Evolutionary conservation across 371 early-diverging fungal species (phyloP).

Genomic region (Mucor lusitanicus): DNA sequence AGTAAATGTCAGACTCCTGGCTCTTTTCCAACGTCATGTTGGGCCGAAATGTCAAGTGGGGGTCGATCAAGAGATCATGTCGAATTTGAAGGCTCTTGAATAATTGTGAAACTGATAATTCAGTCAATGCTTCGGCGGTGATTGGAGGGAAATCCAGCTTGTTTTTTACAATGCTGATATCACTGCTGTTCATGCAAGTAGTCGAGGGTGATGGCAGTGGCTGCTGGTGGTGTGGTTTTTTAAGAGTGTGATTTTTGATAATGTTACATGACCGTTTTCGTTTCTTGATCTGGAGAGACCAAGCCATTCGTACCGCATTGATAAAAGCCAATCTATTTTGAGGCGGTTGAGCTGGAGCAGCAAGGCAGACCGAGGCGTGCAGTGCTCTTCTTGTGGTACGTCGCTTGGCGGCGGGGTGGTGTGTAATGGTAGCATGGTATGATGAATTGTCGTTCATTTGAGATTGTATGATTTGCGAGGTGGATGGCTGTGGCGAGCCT

Average conservation of each 20-base stretch:
- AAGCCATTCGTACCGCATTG: conserved; percentile 19
- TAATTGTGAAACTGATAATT: conserved; percentile 60
- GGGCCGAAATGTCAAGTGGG: conserved; percentile 73
- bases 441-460: not conserved
- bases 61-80: conserved; percentile 78
- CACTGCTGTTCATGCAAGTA: not conserved
- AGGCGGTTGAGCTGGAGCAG: too few relatives aligned
- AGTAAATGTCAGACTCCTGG: conserved; percentile 13
- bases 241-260: not conserved
- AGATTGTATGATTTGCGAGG: not conserved
- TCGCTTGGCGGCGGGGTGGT: not conserved
- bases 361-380: too few relatives aligned
- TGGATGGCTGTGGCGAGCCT: conserved; percentile 13
- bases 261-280: not conserved
- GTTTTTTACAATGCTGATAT: conserved; percentile 10
- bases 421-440: conserved; percentile 4
- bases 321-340: conserved; percentile 22
- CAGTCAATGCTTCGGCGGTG: conserved; percentile 31
- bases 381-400: not conserved
- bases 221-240: not conserved
- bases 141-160: conserved; percentile 30
- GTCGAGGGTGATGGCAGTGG: not conserved
- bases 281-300: conserved; percentile 17
- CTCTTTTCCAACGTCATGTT: conserved; percentile 53
- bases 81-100: conserved; percentile 71